A percentile compares a stretch with the other conserved stretches of the same genome.
Evolutionary conservation across 192 early-diverging fungal species (phyloP).

Genomic region (Gigaspora rosea): DNA sequence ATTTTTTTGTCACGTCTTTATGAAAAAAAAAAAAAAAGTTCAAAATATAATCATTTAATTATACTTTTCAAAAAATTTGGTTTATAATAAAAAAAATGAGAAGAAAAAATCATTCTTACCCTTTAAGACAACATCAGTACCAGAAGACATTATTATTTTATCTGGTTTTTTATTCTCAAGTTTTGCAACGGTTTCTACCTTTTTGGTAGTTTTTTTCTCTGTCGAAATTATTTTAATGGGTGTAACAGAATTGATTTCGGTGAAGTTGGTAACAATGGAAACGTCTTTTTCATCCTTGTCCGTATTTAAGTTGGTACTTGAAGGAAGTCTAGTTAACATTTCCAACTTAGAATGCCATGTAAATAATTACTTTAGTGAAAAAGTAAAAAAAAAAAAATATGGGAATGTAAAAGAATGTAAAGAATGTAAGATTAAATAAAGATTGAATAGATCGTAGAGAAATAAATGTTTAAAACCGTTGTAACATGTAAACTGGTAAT

Average conservation of each 20-base stretch:
- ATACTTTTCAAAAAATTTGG: too few species aligned
- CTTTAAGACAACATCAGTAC: background rate
- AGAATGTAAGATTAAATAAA: background rate
- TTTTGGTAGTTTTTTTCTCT: background rate
- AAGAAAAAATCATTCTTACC: background rate
- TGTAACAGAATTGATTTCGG: background rate
- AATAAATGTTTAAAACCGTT: background rate
- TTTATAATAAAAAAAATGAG: background rate
- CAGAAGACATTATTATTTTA: background rate
- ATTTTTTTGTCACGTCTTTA: background rate
- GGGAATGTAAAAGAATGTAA: background rate
- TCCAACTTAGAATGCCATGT: slow-evolving; percentile 17
- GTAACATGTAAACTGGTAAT: background rate
- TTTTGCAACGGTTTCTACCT: slow-evolving; percentile 22
- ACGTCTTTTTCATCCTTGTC: slow-evolving; percentile 16
- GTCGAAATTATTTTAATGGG: too few species aligned
- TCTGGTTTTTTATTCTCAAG: background rate
- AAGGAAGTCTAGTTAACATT: slow-evolving; percentile 27
- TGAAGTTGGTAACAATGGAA: background rate
- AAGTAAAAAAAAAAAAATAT: background rate
- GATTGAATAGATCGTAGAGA: background rate
- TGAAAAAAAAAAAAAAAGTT: background rate
- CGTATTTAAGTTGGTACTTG: background rate
- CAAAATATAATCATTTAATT: background rate
- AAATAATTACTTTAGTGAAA: slow-evolving; percentile 1